Evolutionary conservation across 2,329 filamentous ascomycete species (phyloP), one percentile per base, ranked within the genome.

Genomic region (Aspergillus hortae): DNA sequence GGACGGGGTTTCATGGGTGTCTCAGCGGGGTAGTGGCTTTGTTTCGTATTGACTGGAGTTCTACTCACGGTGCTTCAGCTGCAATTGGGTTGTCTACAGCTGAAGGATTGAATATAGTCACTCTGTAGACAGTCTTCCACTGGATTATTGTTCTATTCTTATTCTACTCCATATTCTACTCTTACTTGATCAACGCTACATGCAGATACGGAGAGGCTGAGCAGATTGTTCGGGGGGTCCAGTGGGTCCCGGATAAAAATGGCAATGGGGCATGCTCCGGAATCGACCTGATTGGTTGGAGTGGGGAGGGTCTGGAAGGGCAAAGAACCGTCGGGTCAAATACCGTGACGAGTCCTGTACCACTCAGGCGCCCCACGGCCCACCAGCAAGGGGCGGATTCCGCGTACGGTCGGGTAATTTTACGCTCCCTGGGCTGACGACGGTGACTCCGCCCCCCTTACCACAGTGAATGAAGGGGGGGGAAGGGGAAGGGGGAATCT

Each of bases 361-460:
- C 51, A 51, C 56, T 51, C 52, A 30, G 40, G 15, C 19, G 46
- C 42, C 17, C 35, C 43, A 35, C 35, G 3, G 15, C 35, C 35
- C 12, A 17, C 35, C 35, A 15, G 14, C 35, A 44, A 21, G 41
- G 27, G 35, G 40, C 27, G 35, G 32, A 40, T 38, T 50, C 50
- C 30, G 32, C 36, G 40, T 42, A 17, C n/a, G 10, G 40, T 12
- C 7, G 19, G 25, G 59, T 59, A 57, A 58, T 46, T 38, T 49
- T 55, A 59, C 55, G 12, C 41, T 56, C 47, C 42, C 44, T 35
- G 46, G 49, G 58, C 52, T 61, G 51, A 61, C 56, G 52, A 52
- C 51, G 41, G 35, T 23, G 49, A 54, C 52, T 58, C 55, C 54
- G 56, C 61, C 55, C 59, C 59, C 61, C 59, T 55, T 58, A 27